phyloP scores from a whole-genome alignment of 441 rosid genomes.

The Gossypium schwendimanii region DNA sequence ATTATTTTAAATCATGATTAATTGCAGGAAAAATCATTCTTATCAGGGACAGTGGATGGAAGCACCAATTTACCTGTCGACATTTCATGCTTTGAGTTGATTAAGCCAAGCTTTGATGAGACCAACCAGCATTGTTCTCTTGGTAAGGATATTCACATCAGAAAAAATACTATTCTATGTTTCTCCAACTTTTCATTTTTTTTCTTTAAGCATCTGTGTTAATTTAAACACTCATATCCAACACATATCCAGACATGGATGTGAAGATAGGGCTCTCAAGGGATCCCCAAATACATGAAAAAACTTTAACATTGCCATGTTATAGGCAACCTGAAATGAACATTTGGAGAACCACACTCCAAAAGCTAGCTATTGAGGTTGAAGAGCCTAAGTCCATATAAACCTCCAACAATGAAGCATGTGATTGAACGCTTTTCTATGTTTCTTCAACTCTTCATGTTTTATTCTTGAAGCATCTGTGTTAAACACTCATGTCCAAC shows the following conservation, averaged over 20 bases:
- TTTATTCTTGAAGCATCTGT: neutral
- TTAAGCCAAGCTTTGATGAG: slow-evolving; percentile 40
- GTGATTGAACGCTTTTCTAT: neutral
- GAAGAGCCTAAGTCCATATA: too few relatives aligned
- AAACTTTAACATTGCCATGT: too few relatives aligned
- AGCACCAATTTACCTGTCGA: slow-evolving; percentile 28
- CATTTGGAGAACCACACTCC: too few relatives aligned
- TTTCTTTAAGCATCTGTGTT: too few relatives aligned
- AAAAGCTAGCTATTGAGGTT: too few relatives aligned
- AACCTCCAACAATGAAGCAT: neutral
- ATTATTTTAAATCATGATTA: neutral
- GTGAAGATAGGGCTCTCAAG: too few relatives aligned
- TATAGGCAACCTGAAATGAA: too few relatives aligned
- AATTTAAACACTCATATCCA: too few relatives aligned
- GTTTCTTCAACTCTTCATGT: neutral
- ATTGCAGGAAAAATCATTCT: slow-evolving; percentile 35
- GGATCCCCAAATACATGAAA: too few relatives aligned
- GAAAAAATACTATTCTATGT: neutral
- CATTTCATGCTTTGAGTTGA: slow-evolving; percentile 40
- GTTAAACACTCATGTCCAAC: neutral
- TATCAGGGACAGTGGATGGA: slow-evolving; percentile 29
- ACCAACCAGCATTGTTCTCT: slow-evolving; percentile 30
- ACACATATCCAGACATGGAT: too few relatives aligned
- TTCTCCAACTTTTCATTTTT: neutral
- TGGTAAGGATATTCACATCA: slow-evolving; percentile 27